phyloP scores from a whole-genome alignment of 177 flowering plant genomes.

The Tripterygium wilfordii region DNA sequence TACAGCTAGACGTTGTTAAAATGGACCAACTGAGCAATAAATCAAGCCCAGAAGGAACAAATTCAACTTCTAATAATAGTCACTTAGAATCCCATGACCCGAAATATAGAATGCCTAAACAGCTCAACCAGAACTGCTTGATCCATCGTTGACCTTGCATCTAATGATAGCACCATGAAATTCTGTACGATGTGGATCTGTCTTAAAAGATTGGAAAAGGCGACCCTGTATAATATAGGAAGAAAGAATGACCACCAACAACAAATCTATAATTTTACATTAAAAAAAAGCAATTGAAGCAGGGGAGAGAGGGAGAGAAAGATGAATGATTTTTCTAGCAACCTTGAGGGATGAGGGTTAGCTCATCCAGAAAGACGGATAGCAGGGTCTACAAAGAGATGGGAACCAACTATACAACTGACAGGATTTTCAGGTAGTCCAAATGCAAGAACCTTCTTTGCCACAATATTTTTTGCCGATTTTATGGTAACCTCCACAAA shows the following conservation, averaged over 20 bases:
- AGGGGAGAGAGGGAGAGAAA: not conserved
- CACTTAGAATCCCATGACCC: too few species aligned
- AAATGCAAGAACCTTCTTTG: conserved; percentile 72
- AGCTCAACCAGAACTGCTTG: conserved; percentile 75
- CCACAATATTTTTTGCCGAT: conserved; percentile 18
- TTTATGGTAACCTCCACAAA: conserved; percentile 58
- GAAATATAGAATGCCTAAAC: conserved; percentile 1
- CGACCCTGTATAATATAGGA: conserved; percentile 48
- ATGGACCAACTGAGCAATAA: too few species aligned
- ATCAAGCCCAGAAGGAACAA: too few species aligned
- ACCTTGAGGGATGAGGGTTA: conserved; percentile 76
- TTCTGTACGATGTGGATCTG: conserved; percentile 63
- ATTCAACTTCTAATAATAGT: too few species aligned
- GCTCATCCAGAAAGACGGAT: conserved; percentile 89
- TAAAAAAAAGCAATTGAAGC: too few species aligned
- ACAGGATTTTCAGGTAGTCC: conserved; percentile 99
- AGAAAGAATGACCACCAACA: too few species aligned
- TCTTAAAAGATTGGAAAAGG: conserved; percentile 56
- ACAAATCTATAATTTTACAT: too few species aligned
- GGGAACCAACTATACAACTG: conserved; percentile 85
- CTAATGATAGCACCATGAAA: conserved; percentile 74
- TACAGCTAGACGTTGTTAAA: too few species aligned
- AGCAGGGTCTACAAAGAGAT: conserved; percentile 76
- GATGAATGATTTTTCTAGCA: conserved; percentile 8
- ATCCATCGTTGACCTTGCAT: conserved; percentile 71